Evolutionary conservation across 2,329 filamentous ascomycete genomes (phyloP), one percentile per base, ranked within the genome.

Genomic region (Colletotrichum lindemuthianum): DNA sequence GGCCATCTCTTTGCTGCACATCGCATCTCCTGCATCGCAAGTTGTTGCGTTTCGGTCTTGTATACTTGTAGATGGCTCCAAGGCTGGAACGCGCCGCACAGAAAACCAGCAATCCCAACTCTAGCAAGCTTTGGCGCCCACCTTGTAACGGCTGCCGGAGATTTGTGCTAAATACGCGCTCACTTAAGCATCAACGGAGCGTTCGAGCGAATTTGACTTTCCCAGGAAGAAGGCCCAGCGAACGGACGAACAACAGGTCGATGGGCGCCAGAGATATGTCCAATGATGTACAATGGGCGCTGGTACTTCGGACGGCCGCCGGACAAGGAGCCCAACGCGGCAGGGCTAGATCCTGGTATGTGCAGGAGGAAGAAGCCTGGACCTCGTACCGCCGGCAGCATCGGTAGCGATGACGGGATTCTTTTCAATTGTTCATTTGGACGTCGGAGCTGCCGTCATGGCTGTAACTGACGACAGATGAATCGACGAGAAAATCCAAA

Each of bases 191-290:
- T 11, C 24, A 24, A 24, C 24, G 24, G 24, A 24, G 37, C 2
- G 15, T 47, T 56, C 58, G 16, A 45, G 57, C 40, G 45, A 10
- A 45, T 51, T 49, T 41, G 13, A 52, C 36, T 36, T 47, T 47
- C 32, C n/a, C 15, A 43, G 34, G 40, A 40, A 40, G 24, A 24
- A n/a, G 24, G 39, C 15, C 45, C 16, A 15, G 47, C 44, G 58
- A 13, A 34, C 39, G 47, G 34, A 33, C 34, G 9, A 34, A 15
- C 12, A 32, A 87, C 24, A 24, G 24, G 24, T 24, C 24, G 24
- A 24, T 24, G 24, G 4, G 24, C 24, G 24, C 24, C 24, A 24
- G 24, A 24, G 34, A n/a, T n/a, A n/a, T n/a, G n/a, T n/a, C n/a
- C n/a, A n/a, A n/a, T n/a, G n/a, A n/a, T n/a, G 24, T 24, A 24